Conservation (phyloP, 768 basidiomycete species). For the Leccinellum luteum region DNA sequence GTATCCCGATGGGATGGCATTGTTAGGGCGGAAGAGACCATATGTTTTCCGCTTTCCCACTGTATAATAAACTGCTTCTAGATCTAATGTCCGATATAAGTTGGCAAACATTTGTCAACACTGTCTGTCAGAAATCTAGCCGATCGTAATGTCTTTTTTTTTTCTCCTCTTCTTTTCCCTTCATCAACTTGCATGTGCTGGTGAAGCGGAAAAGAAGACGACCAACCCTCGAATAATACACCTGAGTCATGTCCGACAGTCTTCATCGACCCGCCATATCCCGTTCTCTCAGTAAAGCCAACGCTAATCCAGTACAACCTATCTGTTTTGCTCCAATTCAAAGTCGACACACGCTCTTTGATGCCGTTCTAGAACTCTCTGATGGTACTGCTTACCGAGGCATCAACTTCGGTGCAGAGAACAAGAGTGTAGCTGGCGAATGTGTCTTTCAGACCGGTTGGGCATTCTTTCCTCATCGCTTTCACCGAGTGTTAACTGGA, state of each 20-base stretch:
- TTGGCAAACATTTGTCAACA: conserved; percentile 27
- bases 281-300: conserved; percentile 41
- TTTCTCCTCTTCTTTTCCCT: conserved; percentile 42
- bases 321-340: conserved; percentile 33
- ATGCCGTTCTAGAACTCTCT: conserved; percentile 82
- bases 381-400: conserved; percentile 90
- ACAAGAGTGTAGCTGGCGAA: conserved; percentile 92
- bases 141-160: conserved; percentile 15
- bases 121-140: not conserved
- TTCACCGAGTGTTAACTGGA: conserved; percentile 14
- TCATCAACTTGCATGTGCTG: conserved; percentile 43
- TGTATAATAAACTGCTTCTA: not conserved
- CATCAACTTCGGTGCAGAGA: conserved; percentile 89
- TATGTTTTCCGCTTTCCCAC: not conserved
- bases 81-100: not conserved
- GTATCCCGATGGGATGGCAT: conserved; percentile 10
- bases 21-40: conserved; percentile 12
- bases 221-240: conserved; percentile 8
- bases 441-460: conserved; percentile 99
- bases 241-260: conserved; percentile 14
- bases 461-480: conserved; percentile 27
- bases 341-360: conserved; percentile 30
- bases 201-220: conserved; percentile 50
- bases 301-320: conserved; percentile 34
- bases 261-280: conserved; percentile 43